Conservation (phyloP, 371 early-diverging fungal species). For the Mucor irregularis region DNA sequence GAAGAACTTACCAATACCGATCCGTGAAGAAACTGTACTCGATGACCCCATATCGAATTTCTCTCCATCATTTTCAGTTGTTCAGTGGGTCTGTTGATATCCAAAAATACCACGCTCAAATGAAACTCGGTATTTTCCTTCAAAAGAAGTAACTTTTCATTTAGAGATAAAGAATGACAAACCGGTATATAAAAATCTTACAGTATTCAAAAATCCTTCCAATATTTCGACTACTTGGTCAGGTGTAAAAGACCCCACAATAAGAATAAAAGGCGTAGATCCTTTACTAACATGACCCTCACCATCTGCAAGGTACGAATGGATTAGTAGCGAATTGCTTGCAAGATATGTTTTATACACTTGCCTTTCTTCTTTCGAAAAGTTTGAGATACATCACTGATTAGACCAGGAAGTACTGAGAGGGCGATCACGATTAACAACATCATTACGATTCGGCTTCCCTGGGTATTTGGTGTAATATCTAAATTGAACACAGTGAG, state of each 20-base stretch:
- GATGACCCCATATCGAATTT: slow-evolving; percentile 45
- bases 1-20: slow-evolving; percentile 37
- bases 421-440: slow-evolving; percentile 67
- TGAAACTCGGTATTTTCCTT: slow-evolving; percentile 44
- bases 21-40: slow-evolving; percentile 46
- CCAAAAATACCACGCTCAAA: slow-evolving; percentile 59
- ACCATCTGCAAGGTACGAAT: slow-evolving; percentile 25
- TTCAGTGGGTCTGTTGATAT: slow-evolving; percentile 48
- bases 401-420: slow-evolving; percentile 60
- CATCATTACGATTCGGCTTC: slow-evolving; percentile 68
- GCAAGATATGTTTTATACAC: slow-evolving; percentile 5
- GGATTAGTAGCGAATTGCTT: too few species aligned
- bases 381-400: slow-evolving; percentile 59
- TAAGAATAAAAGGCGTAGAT: slow-evolving; percentile 60
- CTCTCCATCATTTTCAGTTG: slow-evolving; percentile 49
- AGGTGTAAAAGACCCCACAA: slow-evolving; percentile 59
- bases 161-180: background rate
- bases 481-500: slow-evolving; percentile 28
- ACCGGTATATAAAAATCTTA: slow-evolving; percentile 27
- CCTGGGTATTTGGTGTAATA: slow-evolving; percentile 63
- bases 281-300: slow-evolving; percentile 51
- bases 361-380: slow-evolving; percentile 48
- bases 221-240: slow-evolving; percentile 61
- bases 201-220: slow-evolving; percentile 61
- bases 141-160: background rate